Conservation (phyloP, 495 filamentous ascomycete species). For the Penicillium longicatenatum region DNA sequence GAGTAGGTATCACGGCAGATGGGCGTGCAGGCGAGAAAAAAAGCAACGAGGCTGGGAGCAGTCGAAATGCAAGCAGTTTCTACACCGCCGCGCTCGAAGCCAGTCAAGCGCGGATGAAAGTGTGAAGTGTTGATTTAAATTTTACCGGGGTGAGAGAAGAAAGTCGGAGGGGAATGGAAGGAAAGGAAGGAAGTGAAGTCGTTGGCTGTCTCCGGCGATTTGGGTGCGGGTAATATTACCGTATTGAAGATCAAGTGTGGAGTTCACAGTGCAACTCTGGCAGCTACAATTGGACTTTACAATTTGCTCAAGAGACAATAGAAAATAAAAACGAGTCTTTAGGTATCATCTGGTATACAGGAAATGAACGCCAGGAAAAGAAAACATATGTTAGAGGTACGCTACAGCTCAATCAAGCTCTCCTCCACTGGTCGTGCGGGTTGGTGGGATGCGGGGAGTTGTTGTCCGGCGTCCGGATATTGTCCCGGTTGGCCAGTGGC, state of each 20-base stretch:
- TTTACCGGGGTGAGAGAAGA: neutral
- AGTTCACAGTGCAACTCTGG: neutral
- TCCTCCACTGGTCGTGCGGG: conserved; percentile 69
- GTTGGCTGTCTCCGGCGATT: conserved; percentile 29
- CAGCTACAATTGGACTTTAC: neutral
- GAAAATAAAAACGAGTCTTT: conserved; percentile 6
- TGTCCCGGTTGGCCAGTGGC: conserved; percentile 42
- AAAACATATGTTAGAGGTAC: conserved; percentile 10
- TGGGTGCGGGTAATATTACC: conserved; percentile 24
- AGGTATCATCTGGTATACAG: conserved; percentile 30
- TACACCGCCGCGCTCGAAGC: conserved; percentile 25
- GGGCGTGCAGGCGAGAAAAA: conserved; percentile 29
- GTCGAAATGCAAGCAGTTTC: conserved; percentile 13
- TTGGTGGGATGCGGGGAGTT: conserved; percentile 33
- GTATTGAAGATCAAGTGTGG: conserved; percentile 8
- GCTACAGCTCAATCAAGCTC: conserved; percentile 78
- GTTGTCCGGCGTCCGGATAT: conserved; percentile 69
- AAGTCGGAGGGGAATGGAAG: conserved; percentile 2
- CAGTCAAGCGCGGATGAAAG: conserved; percentile 4
- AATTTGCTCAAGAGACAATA: neutral
- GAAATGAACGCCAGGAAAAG: neutral
- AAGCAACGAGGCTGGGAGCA: conserved; percentile 27
- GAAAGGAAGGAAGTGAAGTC: conserved; percentile 7
- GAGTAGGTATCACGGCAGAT: conserved; percentile 30
- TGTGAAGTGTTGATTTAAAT: conserved; percentile 1